Base-by-base conservation (phyloP, 257 asterid genomes). In the Phtheirospermum japonicum region DNA sequence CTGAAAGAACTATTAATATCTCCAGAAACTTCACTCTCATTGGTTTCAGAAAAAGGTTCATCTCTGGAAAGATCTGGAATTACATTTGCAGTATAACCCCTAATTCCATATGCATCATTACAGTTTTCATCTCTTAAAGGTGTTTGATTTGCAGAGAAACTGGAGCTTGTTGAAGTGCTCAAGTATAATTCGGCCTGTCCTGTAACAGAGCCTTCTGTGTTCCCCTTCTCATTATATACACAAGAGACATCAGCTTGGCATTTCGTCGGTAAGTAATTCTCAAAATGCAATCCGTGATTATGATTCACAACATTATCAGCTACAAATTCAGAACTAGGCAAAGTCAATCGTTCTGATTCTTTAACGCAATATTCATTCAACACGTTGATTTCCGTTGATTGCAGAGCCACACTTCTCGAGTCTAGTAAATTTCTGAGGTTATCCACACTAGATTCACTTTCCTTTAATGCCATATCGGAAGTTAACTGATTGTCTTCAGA, bases 31-130 rank as follows among this genome's bases (percentile, higher is more conserved):
- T 66, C 74, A 57, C 42, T 26, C 37, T 67, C 66, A 34, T 30
- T 11, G 52, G 71, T 43, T 60, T 78, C 79, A 32, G 75, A 40
- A 19, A 63, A 64, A 71, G 85, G 76, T 65, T 74, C 63, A 13
- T 65, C 49, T 28, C 66, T 67, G 37, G 40, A 65, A 46, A 67
- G 52, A 65, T 59, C 59, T 43, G 68, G 40, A 48, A 26, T 60
- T 57, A 49, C 63, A 71, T 76, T 78, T 40, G 45, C 74, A 58
- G 54, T 28, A 62, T 19, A 58, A 72, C 43, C 71, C 50, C 51
- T 75, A 66, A 54, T 55, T 73, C 57, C 76, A 78, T 55, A 63
- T 63, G 59, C 76, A 59, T 42, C 69, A 68, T 48, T 43, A 59
- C 70, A 65, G 67, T 45, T 62, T 67, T 64, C 83, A 43, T 67